phyloP scores from a whole-genome alignment of 345 rosid genomes.

The Aquilaria sinensis region DNA sequence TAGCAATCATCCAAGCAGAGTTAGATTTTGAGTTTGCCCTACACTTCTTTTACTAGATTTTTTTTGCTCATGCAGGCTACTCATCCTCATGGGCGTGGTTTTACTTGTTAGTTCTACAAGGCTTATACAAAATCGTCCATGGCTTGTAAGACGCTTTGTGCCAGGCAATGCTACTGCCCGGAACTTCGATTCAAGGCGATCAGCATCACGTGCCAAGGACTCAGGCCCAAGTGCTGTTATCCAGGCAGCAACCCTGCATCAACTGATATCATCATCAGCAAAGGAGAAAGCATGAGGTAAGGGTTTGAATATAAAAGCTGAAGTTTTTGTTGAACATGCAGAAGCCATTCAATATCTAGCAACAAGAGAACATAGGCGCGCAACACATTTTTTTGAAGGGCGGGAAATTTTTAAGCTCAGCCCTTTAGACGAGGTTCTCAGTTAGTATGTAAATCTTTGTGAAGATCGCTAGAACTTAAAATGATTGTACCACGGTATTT shows the following conservation, averaged over 20 bases:
- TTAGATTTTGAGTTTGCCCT: too few relatives aligned
- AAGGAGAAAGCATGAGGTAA: conserved; percentile 42
- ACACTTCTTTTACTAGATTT: background rate
- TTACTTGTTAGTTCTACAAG: conserved; percentile 56
- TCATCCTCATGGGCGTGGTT: conserved; percentile 54
- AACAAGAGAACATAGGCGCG: background rate
- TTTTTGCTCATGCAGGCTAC: conserved; percentile 33
- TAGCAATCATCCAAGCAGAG: too few relatives aligned
- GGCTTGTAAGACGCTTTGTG: conserved; percentile 24
- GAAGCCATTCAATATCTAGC: too few relatives aligned
- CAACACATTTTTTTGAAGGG: background rate
- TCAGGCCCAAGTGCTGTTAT: conserved; percentile 51
- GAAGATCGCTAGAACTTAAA: too few relatives aligned
- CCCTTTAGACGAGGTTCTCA: background rate
- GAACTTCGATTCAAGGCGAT: conserved; percentile 26
- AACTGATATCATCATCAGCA: conserved; percentile 38
- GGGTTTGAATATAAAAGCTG: background rate
- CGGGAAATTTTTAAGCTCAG: conserved; percentile 1
- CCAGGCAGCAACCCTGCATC: conserved; percentile 63
- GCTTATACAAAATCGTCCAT: conserved; percentile 33
- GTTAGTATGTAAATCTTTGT: too few relatives aligned
- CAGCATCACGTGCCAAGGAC: conserved; percentile 40
- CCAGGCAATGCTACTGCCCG: conserved; percentile 18
- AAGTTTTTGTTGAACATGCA: background rate
- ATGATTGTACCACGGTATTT: too few relatives aligned